Percentiles rank a stretch among this genome's conserved stretches.
phyloP scores from a whole-genome alignment of 2,329 filamentous ascomycete species.

The Cordyceps javanica region DNA sequence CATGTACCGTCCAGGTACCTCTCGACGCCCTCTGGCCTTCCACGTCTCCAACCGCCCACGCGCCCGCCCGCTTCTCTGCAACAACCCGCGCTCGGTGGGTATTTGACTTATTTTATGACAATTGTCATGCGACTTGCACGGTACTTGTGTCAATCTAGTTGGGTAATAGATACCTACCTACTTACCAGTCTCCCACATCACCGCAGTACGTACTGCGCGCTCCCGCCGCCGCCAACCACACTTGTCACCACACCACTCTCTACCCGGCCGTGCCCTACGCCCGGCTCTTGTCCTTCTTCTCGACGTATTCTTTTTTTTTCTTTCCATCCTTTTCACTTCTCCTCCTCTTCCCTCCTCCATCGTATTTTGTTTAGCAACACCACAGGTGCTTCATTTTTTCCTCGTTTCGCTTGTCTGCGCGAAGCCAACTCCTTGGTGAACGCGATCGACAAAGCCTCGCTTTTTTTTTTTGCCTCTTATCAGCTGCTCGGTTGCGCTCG shows the following conservation, averaged over 20 bases:
- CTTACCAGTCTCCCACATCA: background rate
- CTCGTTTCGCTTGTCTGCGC: background rate
- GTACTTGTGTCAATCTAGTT: conserved; percentile 7
- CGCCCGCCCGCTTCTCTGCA: background rate
- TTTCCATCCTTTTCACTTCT: background rate
- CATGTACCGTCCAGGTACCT: conserved; percentile 2
- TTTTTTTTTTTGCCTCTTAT: background rate
- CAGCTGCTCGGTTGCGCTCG: conserved; percentile 8
- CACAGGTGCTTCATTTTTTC: background rate
- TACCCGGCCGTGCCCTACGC: conserved; percentile 5
- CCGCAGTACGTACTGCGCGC: background rate
- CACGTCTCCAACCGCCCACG: background rate
- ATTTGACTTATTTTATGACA: background rate
- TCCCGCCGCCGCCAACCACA: background rate
- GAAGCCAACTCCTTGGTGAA: background rate
- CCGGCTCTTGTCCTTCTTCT: background rate
- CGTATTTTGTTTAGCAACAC: background rate
- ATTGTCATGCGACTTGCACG: background rate
- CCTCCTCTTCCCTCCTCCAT: background rate
- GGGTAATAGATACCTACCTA: conserved; percentile 9
- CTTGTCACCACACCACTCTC: background rate
- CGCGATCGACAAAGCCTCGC: conserved; percentile 2
- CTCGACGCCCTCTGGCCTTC: no score
- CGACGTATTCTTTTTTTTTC: conserved; percentile 1
- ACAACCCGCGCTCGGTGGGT: background rate